A percentile compares a stretch with the other conserved stretches of the same genome.
Conservation (phyloP, 768 basidiomycete genomes). For the Leccinellum rugosiceps region DNA sequence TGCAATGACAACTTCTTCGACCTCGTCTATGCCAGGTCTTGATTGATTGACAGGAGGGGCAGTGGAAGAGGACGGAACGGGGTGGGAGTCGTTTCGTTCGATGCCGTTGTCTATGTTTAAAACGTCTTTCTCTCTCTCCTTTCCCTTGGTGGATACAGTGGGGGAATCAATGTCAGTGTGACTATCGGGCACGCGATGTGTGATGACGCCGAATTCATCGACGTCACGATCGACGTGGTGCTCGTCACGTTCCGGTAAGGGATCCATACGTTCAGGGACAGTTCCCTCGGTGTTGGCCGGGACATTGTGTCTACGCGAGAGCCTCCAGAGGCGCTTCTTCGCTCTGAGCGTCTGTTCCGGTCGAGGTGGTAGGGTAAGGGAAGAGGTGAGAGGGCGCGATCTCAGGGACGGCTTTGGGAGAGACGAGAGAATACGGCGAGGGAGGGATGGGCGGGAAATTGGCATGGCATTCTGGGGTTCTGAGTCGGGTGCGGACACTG, state of each 20-base stretch:
- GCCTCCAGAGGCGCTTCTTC: conserved; percentile 26
- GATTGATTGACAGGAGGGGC: conserved; percentile 4
- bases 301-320: conserved; percentile 17
- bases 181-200: conserved; percentile 27
- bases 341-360: conserved; percentile 28
- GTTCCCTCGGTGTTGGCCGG: conserved; percentile 13
- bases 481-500: conserved; percentile 9
- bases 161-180: conserved; percentile 26
- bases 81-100: background rate
- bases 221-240: conserved; percentile 28
- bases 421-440: conserved; percentile 35
- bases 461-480: conserved; percentile 1
- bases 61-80: conserved; percentile 21
- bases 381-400: conserved; percentile 11
- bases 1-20: conserved; percentile 23
- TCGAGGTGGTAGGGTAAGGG: conserved; percentile 19
- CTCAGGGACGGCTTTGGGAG: conserved; percentile 25
- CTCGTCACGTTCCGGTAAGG: conserved; percentile 26
- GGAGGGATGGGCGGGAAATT: conserved; percentile 20
- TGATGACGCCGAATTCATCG: conserved; percentile 27
- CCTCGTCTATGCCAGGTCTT: conserved; percentile 3
- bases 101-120: conserved; percentile 4
- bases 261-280: conserved; percentile 13
- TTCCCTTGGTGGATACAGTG: conserved; percentile 31
- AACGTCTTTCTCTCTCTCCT: conserved; percentile 33